These are phyloP conservation scores for Acacia concinna DNA, from an alignment of 331 rosid species.

Conservation along the genomic window DNA sequence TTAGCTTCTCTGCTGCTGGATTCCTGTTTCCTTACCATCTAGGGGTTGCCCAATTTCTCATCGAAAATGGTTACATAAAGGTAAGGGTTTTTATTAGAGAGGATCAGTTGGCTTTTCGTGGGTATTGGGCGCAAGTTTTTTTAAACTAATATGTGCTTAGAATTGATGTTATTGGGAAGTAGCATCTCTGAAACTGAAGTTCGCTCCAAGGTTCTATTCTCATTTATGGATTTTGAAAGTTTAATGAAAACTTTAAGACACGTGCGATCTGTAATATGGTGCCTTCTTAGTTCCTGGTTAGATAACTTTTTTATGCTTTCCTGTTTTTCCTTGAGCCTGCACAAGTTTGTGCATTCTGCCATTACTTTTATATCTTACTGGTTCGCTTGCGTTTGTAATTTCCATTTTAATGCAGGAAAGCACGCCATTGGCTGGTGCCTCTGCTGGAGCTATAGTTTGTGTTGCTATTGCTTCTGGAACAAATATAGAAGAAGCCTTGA, in stretches of 20 bases:
- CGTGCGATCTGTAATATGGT: not conserved
- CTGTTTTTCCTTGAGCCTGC: not conserved
- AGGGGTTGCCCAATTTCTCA: slow-evolving; percentile 80
- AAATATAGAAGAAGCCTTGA: slow-evolving; percentile 77
- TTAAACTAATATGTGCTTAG: not conserved
- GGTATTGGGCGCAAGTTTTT: not conserved
- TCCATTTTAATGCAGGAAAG: slow-evolving; percentile 60
- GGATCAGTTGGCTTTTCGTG: not conserved
- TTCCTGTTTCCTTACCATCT: slow-evolving; percentile 94
- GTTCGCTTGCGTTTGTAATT: not conserved
- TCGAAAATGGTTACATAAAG: slow-evolving; percentile 84
- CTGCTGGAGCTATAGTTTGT: slow-evolving; percentile 96
- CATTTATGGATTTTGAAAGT: not conserved
- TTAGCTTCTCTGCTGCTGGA: slow-evolving; percentile 95
- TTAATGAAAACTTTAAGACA: not conserved
- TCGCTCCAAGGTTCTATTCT: not conserved
- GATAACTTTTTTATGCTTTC: not conserved
- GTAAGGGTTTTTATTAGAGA: slow-evolving; percentile 22
- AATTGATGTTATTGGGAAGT: not conserved
- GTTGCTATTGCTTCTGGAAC: slow-evolving; percentile 93
- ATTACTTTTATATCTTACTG: not conserved
- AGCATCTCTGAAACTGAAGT: not conserved
- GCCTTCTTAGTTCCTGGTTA: slow-evolving; percentile 2
- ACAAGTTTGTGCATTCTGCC: slow-evolving; percentile 1
- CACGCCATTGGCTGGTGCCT: slow-evolving; percentile 97